A percentile compares a stretch with the other conserved stretches of the same genome.
Evolutionary conservation across 2,329 filamentous ascomycete genomes (phyloP).

Genomic region (Fusarium armeniacum): DNA sequence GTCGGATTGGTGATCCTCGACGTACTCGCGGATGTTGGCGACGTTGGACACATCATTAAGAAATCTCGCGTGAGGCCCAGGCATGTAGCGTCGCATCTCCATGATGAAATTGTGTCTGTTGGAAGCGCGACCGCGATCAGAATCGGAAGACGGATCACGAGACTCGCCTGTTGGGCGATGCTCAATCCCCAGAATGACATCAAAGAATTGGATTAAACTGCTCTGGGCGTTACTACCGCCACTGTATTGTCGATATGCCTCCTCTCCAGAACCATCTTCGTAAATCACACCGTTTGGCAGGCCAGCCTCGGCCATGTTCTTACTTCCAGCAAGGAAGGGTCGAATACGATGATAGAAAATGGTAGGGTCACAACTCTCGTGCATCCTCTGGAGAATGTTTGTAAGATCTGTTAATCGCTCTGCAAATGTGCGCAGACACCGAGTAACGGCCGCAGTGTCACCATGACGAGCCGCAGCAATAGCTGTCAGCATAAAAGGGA

Average conservation of each 20-base stretch:
- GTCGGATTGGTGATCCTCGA: slow-evolving; percentile 73
- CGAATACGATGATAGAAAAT: slow-evolving; percentile 97
- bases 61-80: slow-evolving; percentile 90
- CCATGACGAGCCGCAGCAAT: slow-evolving; percentile 82
- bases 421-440: slow-evolving; percentile 84
- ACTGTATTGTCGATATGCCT: slow-evolving; percentile 84
- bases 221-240: slow-evolving; percentile 98
- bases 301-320: slow-evolving; percentile 97
- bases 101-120: slow-evolving; percentile 85
- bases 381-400: slow-evolving; percentile 85
- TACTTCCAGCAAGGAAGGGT: slow-evolving; percentile 95
- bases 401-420: slow-evolving; percentile 90
- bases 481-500: slow-evolving; percentile 89
- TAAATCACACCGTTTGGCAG: slow-evolving; percentile 90
- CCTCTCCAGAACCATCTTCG: slow-evolving; percentile 79
- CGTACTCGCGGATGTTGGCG: slow-evolving; percentile 89
- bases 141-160: slow-evolving; percentile 60
- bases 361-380: slow-evolving; percentile 93
- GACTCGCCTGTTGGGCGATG: slow-evolving; percentile 90
- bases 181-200: slow-evolving; percentile 88
- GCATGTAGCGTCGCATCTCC: slow-evolving; percentile 99
- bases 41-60: slow-evolving; percentile 82
- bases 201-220: slow-evolving; percentile 97
- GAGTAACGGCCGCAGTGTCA: slow-evolving; percentile 79
- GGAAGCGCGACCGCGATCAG: slow-evolving; percentile 59